Evolutionary conservation across 306 rosid species (phyloP).

Genomic region (Cicer chorassanicum): DNA sequence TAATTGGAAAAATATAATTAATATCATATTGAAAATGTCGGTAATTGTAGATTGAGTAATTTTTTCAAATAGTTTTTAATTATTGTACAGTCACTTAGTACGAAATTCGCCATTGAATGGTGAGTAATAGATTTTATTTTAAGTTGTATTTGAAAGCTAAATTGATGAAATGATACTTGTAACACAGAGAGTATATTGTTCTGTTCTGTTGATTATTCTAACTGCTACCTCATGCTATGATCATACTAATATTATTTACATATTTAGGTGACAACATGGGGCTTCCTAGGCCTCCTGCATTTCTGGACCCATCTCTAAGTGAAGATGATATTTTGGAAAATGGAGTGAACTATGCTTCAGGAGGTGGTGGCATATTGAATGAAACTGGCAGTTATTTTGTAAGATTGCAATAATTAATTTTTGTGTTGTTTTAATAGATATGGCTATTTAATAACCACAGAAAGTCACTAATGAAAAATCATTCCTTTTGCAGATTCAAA

Average conservation of each 20-base stretch:
- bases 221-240: no score
- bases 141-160: no score
- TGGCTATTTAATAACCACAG: not conserved
- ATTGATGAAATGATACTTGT: no score
- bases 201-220: no score
- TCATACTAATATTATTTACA: conserved; percentile 14
- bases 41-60: no score
- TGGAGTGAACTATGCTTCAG: conserved; percentile 93
- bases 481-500: conserved; percentile 67
- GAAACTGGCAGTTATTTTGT: conserved; percentile 85
- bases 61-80: no score
- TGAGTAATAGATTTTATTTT: no score
- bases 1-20: no score
- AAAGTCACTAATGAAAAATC: not conserved
- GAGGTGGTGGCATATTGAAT: conserved; percentile 93
- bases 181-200: no score
- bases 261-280: conserved; percentile 76
- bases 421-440: not conserved
- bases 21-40: no score
- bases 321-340: conserved; percentile 75
- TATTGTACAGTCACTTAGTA: no score
- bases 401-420: conserved; percentile 46
- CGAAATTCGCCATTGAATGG: no score
- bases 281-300: conserved; percentile 89
- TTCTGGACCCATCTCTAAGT: conserved; percentile 71